Conservation (phyloP, 768 basidiomycete genomes). For the Pisolithus orientalis region DNA sequence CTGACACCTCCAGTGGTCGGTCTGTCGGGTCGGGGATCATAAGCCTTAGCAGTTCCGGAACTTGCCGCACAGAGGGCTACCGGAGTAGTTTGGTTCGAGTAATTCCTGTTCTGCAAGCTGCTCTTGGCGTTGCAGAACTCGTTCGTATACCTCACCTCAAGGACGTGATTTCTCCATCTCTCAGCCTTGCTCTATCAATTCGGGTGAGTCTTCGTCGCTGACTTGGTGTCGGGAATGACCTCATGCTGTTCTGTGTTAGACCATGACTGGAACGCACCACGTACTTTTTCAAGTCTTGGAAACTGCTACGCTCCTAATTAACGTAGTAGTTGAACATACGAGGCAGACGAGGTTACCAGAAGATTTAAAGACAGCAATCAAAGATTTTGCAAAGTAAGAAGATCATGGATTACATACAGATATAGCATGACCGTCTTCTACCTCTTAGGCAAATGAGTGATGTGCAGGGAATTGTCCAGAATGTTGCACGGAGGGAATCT, state of each 20-base stretch:
- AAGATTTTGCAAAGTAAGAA: not conserved
- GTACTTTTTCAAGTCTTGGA: not conserved
- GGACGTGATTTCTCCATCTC: not conserved
- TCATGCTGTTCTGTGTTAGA: not conserved
- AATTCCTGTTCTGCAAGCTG: not conserved
- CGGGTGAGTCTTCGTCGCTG: not conserved
- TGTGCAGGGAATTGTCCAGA: not conserved
- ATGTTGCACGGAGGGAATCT: not conserved
- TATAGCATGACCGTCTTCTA: not conserved
- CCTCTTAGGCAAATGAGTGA: not conserved
- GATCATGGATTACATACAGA: too few relatives aligned
- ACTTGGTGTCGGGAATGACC: too few relatives aligned
- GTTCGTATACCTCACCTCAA: not conserved
- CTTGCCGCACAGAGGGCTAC: not conserved
- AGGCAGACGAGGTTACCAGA: not conserved
- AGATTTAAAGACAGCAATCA: not conserved
- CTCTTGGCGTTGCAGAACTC: not conserved
- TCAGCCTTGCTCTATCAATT: not conserved
- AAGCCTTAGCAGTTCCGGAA: not conserved
- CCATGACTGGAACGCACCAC: not conserved
- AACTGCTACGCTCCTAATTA: not conserved
- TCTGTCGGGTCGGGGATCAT: not conserved
- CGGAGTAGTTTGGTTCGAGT: not conserved
- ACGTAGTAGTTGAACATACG: not conserved
- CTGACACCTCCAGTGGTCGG: not conserved